A percentile compares a stretch with the other conserved stretches of the same genome.
These are phyloP conservation scores for Pestalotiopsis sp. DNA, from an alignment of 2,329 filamentous ascomycete genomes.

Conservation along the genomic window DNA sequence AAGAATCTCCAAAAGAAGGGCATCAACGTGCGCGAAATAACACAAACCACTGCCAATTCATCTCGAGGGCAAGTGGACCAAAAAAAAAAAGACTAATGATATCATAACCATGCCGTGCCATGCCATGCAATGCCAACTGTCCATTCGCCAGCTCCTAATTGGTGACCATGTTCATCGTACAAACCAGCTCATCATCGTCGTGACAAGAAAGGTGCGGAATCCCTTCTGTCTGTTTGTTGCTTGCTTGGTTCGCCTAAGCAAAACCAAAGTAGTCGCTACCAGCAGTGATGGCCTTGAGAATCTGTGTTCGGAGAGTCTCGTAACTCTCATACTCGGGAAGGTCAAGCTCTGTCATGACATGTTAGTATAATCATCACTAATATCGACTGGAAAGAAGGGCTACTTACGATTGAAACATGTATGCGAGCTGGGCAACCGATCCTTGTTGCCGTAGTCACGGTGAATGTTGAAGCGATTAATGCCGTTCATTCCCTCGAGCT, in stretches of 20 bases:
- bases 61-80: background rate
- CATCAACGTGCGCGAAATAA: background rate
- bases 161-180: slow-evolving; percentile 11
- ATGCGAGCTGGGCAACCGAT: slow-evolving; percentile 92
- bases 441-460: slow-evolving; percentile 95
- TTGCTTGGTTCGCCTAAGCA: slow-evolving; percentile 59
- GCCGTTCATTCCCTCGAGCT: slow-evolving; percentile 98
- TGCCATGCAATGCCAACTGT: slow-evolving; percentile 7
- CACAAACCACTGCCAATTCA: background rate
- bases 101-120: slow-evolving; percentile 6
- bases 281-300: slow-evolving; percentile 96
- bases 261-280: slow-evolving; percentile 98
- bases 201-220: slow-evolving; percentile 4
- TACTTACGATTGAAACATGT: slow-evolving; percentile 99
- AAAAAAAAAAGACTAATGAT: background rate
- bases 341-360: slow-evolving; percentile 75
- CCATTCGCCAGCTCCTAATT: slow-evolving; percentile 13
- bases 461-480: slow-evolving; percentile 99
- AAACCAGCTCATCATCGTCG: slow-evolving; percentile 17
- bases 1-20: slow-evolving; percentile 11
- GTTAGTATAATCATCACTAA: slow-evolving; percentile 36
- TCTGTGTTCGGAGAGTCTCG: slow-evolving; percentile 81
- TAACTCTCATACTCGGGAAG: slow-evolving; percentile 98
- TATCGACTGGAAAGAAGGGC: background rate
- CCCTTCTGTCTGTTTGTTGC: background rate